Evolutionary conservation across 1,139 yeast genomes (phyloP).

Genomic region (Scheffersomyces lignicola): DNA sequence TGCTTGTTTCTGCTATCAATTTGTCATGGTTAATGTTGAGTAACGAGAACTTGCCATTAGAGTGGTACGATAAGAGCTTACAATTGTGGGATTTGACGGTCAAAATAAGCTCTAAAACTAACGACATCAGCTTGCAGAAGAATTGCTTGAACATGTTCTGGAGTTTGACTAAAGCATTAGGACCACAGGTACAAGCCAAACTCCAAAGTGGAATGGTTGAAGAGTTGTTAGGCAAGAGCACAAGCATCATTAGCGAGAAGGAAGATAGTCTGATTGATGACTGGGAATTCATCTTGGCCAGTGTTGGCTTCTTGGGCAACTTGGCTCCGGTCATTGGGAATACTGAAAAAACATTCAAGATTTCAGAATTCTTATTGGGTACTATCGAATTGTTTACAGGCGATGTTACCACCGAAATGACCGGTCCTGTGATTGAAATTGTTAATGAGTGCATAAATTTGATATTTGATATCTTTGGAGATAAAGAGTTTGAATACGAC

Average conservation of each 20-base stretch:
- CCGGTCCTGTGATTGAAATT: conserved; percentile 32
- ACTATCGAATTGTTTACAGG: conserved; percentile 21
- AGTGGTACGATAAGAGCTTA: conserved; percentile 32
- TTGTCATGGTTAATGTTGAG: conserved; percentile 54
- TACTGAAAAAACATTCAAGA: conserved; percentile 42
- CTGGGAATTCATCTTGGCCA: conserved; percentile 26
- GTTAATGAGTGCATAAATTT: conserved; percentile 63
- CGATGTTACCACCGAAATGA: conserved; percentile 12
- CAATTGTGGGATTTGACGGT: conserved; percentile 38
- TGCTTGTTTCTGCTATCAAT: conserved; percentile 70
- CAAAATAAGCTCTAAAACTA: conserved; percentile 11
- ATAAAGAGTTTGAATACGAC: conserved; percentile 66
- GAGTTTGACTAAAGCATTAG: conserved; percentile 54
- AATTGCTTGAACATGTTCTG: conserved; percentile 59
- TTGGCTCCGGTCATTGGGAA: conserved; percentile 53
- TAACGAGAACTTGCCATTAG: conserved; percentile 31
- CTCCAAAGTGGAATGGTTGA: conserved; percentile 25
- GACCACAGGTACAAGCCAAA: conserved; percentile 28
- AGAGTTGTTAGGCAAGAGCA: conserved; percentile 23
- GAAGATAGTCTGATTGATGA: conserved; percentile 14
- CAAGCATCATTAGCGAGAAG: conserved; percentile 11
- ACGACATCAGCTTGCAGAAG: conserved; percentile 33
- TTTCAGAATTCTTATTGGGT: conserved; percentile 48
- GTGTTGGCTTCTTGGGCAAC: conserved; percentile 55
- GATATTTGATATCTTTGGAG: conserved; percentile 82